Base-by-base conservation (phyloP, 768 basidiomycete species). In the Naganishia vaughanmartiniae region DNA sequence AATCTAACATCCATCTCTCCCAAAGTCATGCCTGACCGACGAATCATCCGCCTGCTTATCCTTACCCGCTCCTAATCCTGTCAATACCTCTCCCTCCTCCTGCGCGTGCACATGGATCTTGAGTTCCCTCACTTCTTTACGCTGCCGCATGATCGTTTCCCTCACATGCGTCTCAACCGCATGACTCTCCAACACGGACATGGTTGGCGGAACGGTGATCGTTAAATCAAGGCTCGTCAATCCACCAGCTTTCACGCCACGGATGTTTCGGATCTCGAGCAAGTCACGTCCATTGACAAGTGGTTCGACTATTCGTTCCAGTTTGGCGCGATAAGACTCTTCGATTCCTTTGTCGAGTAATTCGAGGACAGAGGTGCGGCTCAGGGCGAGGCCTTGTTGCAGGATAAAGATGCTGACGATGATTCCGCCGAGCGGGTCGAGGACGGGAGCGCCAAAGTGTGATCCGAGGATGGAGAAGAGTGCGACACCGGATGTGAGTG, bases 371-470 rank as follows among this genome's bases (percentile, higher is more conserved):
- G 92, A 90, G 19, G 87, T 87, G 45, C 83, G 78, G 54, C 92
- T 83, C 31, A 96, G 83, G 5, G 81, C 82, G 60, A 88, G 81
- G 24, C 93, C 90, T 78, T 96, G 92, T 72, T 84, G 85, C 4
- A 95, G 83, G 79, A 98, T 93, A 66, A 95, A 87, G 67, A 90
- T 78, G n/a, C 92, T 93, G n/a, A 95, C 92, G 58, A 93, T 76
- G 24, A 96, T 81, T 30, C 95, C 95, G 73, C 96, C 96, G 42
- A 99, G 85, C 11, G 96, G 94, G 79, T 99, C 96, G 45, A 98
- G 84, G 69, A 96, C 84, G 19, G 93, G 93, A 80, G 90, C 90
- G 19, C 84, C 84, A 74, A 87, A 84, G 84, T 91, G 91, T 12
- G 89, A 91, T 15, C 94, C 93, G 10, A 98, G 82, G 77, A 99